Conservation (phyloP, 768 basidiomycete species). For the Hygrocybe punicea region DNA sequence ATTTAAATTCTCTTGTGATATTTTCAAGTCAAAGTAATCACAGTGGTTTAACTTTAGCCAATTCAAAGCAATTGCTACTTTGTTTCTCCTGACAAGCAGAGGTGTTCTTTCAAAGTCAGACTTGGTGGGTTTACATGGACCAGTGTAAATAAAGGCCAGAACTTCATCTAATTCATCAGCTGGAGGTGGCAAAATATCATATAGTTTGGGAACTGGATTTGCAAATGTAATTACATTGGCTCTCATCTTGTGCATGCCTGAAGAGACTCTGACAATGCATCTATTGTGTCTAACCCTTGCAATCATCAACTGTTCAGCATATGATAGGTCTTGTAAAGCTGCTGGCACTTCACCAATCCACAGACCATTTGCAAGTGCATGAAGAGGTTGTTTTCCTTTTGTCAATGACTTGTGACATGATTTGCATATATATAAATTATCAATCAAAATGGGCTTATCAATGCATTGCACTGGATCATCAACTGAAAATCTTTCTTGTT, state of each 20-base stretch:
- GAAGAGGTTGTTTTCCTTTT: slow-evolving; percentile 18
- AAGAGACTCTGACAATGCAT: slow-evolving; percentile 29
- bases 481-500: neutral
- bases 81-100: slow-evolving; percentile 21
- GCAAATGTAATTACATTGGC: slow-evolving; percentile 11
- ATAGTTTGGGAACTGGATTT: slow-evolving; percentile 14
- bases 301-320: slow-evolving; percentile 30
- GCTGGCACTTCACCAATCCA: slow-evolving; percentile 35
- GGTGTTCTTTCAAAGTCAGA: slow-evolving; percentile 20
- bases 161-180: slow-evolving; percentile 20
- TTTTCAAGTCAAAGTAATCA: slow-evolving; percentile 14
- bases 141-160: neutral
- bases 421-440: neutral
- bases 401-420: slow-evolving; percentile 28
- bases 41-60: neutral
- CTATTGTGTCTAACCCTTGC: slow-evolving; percentile 25
- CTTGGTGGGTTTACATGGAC: slow-evolving; percentile 8
- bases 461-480: neutral
- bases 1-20: slow-evolving; percentile 16
- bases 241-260: slow-evolving; percentile 31
- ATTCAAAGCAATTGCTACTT: slow-evolving; percentile 7
- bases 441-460: neutral
- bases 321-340: slow-evolving; percentile 25
- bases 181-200: slow-evolving; percentile 18
- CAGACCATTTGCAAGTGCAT: slow-evolving; percentile 9